Evolutionary conservation across 768 basidiomycete genomes (phyloP).

Genomic region (Termitomyces eurrhizus): DNA sequence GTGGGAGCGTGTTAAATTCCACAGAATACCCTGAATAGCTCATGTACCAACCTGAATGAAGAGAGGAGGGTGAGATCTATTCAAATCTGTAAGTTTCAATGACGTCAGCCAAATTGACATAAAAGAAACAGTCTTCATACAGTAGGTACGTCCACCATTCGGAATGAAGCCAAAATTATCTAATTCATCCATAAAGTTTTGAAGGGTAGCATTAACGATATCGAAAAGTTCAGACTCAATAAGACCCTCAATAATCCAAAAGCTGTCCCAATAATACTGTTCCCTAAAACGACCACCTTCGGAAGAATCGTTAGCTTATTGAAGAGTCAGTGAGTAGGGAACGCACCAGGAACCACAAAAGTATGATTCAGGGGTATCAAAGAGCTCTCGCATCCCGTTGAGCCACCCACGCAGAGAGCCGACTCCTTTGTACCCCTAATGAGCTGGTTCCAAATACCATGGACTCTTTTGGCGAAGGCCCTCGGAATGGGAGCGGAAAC

Average conservation of each 20-base stretch:
- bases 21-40: background rate
- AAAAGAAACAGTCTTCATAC: constrained; percentile 28
- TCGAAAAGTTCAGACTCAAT: constrained; percentile 72
- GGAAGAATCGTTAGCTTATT: background rate
- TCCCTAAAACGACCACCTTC: constrained; percentile 72
- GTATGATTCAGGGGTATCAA: constrained; percentile 90
- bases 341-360: constrained; percentile 79
- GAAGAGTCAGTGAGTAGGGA: background rate
- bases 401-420: constrained; percentile 50
- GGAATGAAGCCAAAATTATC: constrained; percentile 86
- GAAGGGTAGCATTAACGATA: constrained; percentile 71
- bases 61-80: constrained; percentile 89
- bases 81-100: constrained; percentile 49
- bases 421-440: constrained; percentile 72
- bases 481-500: constrained; percentile 65
- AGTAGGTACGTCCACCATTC: constrained; percentile 92
- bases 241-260: constrained; percentile 88
- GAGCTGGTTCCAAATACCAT: constrained; percentile 81
- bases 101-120: constrained; percentile 33
- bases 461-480: constrained; percentile 75
- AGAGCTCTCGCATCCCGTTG: constrained; percentile 70
- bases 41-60: constrained; percentile 63
- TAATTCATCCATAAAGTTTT: constrained; percentile 96
- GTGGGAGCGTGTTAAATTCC: background rate
- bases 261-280: constrained; percentile 73